Evolutionary conservation across 192 early-diverging fungal species (phyloP).

Genomic region (Coemansia sp.): DNA sequence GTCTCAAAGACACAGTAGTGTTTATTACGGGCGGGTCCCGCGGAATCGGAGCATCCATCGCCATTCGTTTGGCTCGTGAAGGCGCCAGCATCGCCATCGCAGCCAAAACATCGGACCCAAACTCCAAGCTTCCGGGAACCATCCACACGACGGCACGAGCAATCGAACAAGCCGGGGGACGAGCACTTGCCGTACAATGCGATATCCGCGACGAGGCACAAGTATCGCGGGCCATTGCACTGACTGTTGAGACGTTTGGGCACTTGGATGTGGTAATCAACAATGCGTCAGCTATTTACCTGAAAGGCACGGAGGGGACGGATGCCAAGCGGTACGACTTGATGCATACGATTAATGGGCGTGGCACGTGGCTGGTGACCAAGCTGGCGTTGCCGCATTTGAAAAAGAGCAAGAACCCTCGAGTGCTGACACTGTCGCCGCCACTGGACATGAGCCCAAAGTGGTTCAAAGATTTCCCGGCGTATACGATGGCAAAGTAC

Average conservation of each 20-base stretch:
- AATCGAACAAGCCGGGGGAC: slow-evolving; percentile 71
- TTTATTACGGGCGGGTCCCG: slow-evolving; percentile 65
- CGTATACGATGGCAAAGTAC: slow-evolving; percentile 70
- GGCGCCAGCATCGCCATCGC: slow-evolving; percentile 72
- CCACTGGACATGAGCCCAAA: slow-evolving; percentile 66
- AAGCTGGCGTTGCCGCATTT: slow-evolving; percentile 66
- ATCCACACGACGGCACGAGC: slow-evolving; percentile 76
- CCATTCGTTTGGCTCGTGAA: slow-evolving; percentile 63
- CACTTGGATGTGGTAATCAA: slow-evolving; percentile 83
- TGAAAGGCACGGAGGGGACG: slow-evolving; percentile 61
- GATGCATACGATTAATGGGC: slow-evolving; percentile 76
- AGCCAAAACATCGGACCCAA: slow-evolving; percentile 71
- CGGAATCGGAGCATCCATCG: slow-evolving; percentile 79
- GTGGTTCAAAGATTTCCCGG: slow-evolving; percentile 69
- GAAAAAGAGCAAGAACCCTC: slow-evolving; percentile 67
- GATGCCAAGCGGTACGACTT: slow-evolving; percentile 67
- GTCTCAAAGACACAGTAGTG: slow-evolving; percentile 55
- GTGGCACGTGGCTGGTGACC: slow-evolving; percentile 77
- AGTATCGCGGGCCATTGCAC: slow-evolving; percentile 64
- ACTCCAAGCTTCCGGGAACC: slow-evolving; percentile 78
- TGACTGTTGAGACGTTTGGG: slow-evolving; percentile 68
- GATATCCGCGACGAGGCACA: slow-evolving; percentile 81
- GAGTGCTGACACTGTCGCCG: slow-evolving; percentile 71
- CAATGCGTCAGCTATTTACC: slow-evolving; percentile 72
- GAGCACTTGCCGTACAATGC: slow-evolving; percentile 74